Evolutionary conservation across 2,329 filamentous ascomycete species (phyloP).

Genomic region (Hymenoscyphus albidus): DNA sequence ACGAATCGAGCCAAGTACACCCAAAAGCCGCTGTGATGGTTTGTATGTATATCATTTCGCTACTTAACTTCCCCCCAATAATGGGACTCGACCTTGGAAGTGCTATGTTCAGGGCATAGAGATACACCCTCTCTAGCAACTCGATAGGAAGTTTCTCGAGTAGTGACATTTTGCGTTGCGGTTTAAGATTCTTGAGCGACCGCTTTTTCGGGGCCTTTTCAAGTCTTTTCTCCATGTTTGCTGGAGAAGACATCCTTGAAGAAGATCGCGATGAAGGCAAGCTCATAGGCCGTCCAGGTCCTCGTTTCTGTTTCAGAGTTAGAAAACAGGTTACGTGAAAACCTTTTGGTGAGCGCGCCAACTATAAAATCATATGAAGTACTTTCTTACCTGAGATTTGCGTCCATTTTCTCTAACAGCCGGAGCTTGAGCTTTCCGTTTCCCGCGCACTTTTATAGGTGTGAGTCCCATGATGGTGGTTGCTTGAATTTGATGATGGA

Average conservation of each 20-base stretch:
- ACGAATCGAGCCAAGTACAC: slow-evolving; percentile 24
- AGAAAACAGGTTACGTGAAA: neutral
- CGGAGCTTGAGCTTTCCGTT: slow-evolving; percentile 20
- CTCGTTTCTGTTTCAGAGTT: neutral
- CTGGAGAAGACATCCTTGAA: neutral
- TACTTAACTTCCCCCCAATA: slow-evolving; percentile 32
- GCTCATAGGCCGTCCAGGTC: slow-evolving; percentile 18
- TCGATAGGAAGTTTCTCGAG: slow-evolving; percentile 34
- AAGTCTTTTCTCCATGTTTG: neutral
- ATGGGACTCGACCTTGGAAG: slow-evolving; percentile 32
- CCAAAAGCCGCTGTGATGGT: slow-evolving; percentile 29
- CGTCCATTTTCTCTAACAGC: neutral
- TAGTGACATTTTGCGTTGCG: slow-evolving; percentile 28
- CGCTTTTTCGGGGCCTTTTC: slow-evolving; percentile 16
- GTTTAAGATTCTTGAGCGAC: slow-evolving; percentile 29
- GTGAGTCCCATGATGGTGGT: slow-evolving; percentile 27
- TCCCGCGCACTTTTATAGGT: slow-evolving; percentile 33
- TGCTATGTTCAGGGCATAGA: slow-evolving; percentile 29
- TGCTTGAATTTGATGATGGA: neutral
- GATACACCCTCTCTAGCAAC: slow-evolving; percentile 31
- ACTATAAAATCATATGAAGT: neutral
- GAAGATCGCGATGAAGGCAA: neutral
- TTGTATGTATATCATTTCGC: slow-evolving; percentile 25
- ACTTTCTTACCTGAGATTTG: neutral
- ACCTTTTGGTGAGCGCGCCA: too few species aligned